phyloP scores from a whole-genome alignment of 805 yeast genomes.

The Hyphopichia homilentoma region DNA sequence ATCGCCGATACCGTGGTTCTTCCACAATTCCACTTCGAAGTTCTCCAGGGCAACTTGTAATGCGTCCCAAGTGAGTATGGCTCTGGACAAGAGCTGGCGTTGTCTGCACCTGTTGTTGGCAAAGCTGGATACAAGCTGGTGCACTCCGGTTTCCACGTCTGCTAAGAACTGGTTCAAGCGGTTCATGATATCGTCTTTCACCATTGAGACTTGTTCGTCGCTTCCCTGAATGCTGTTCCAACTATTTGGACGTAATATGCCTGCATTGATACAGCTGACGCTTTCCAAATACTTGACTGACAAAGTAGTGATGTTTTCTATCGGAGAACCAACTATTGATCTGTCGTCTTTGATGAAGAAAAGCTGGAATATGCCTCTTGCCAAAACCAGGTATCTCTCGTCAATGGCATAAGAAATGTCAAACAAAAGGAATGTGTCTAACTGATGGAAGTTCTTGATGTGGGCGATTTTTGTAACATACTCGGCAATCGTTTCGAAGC shows the following conservation, averaged over 20 bases:
- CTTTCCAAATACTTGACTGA: constrained; percentile 38
- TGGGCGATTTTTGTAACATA: constrained; percentile 15
- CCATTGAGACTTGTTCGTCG: constrained; percentile 4
- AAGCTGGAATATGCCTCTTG: constrained; percentile 61
- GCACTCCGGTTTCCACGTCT: constrained; percentile 45
- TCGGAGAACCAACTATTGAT: constrained; percentile 48
- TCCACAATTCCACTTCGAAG: constrained; percentile 48
- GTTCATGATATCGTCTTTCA: constrained; percentile 5
- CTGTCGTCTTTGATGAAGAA: constrained; percentile 61
- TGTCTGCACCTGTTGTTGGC: constrained; percentile 74
- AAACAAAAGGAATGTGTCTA: constrained; percentile 23
- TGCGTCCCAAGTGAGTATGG: constrained; percentile 65
- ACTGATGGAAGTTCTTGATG: constrained; percentile 18
- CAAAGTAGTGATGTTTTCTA: constrained; percentile 24
- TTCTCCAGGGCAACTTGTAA: constrained; percentile 72
- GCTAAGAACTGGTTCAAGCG: constrained; percentile 28
- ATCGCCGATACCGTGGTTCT: constrained; percentile 36
- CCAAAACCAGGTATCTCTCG: constrained; percentile 38
- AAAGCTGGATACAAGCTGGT: constrained; percentile 24
- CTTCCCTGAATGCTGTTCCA: constrained; percentile 18
- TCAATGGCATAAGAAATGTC: constrained; percentile 22
- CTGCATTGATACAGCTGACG: constrained; percentile 36
- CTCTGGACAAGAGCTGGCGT: constrained; percentile 64
- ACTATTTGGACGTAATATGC: constrained; percentile 20
- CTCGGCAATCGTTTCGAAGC: constrained; percentile 16